Percentiles rank a stretch among this genome's conserved stretches.
These are phyloP conservation scores for Suillus tomentosus DNA, from an alignment of 768 basidiomycete genomes.

Conservation along the genomic window DNA sequence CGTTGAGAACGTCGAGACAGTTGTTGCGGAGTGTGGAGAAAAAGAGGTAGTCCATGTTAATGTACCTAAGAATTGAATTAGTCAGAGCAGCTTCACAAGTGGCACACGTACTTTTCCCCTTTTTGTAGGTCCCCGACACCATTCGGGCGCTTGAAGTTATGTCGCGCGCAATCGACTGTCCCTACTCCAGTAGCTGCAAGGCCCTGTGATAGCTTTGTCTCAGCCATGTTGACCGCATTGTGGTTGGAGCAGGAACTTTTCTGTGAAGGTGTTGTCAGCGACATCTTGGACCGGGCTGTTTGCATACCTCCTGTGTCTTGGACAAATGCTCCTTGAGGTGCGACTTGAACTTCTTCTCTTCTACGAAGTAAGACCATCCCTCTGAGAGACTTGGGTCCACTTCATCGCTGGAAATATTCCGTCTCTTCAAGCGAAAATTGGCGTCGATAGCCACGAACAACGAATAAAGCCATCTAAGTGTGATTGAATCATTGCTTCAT, in stretches of 20 bases:
- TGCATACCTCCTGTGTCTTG: not conserved
- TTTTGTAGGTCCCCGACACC: constrained; percentile 29
- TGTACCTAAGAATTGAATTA: not conserved
- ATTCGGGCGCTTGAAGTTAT: constrained; percentile 19
- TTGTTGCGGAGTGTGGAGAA: not conserved
- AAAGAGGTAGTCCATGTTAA: constrained; percentile 5
- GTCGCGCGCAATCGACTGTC: constrained; percentile 17
- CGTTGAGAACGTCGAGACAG: not conserved
- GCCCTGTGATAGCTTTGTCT: constrained; percentile 21
- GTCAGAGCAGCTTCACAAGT: not conserved
- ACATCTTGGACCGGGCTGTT: not conserved
- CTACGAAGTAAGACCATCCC: constrained; percentile 32
- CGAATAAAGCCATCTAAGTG: constrained; percentile 29
- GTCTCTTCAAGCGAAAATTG: constrained; percentile 34
- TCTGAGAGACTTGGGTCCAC: constrained; percentile 30
- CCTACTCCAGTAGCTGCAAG: constrained; percentile 24
- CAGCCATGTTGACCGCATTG: constrained; percentile 5
- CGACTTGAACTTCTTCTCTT: constrained; percentile 19
- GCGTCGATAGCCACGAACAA: constrained; percentile 33
- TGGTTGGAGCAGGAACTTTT: constrained; percentile 6
- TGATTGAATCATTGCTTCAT: not conserved
- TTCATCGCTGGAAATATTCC: constrained; percentile 25
- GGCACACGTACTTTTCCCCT: constrained; percentile 25
- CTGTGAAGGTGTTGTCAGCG: not conserved
- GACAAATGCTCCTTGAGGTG: not conserved